Base-by-base conservation (phyloP, 2,329 filamentous ascomycete genomes). In the Colletotrichum truncatum region DNA sequence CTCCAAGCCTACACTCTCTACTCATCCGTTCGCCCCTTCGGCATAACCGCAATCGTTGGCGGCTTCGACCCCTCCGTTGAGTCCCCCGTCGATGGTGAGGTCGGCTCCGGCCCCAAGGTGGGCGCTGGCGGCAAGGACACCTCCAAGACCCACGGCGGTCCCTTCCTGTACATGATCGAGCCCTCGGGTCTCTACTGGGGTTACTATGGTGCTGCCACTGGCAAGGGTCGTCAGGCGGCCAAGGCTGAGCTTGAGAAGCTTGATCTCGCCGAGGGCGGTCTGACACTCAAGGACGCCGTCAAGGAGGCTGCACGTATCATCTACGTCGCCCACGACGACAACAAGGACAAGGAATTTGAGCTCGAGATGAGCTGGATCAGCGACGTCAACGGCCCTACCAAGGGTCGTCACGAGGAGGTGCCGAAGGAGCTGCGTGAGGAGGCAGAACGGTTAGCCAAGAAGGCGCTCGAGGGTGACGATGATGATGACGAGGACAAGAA, bases 321-420 rank as follows among this genome's bases (percentile, higher is more conserved):
- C 81, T 97, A 98, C 78, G 89, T 97, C 66, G 94, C 95, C 51
- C 96, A 99, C 77, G 96, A 98, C 79, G 96, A 99, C 80, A 98
- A 95, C 86, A 98, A 98, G 84, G 96, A 98, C 82, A 99, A 99
- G 86, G 96, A 98, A 70, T 99, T 98, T 75, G 96, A 99, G 88
- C 85, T 99, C 66, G 96, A 99, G 84, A 97, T 99, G 94, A 97
- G 93, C 65, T 99, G 96, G 96, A 93, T 98, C 78, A 98, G 94
- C 80, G 88, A 87, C 56, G 80, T 89, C 49, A 88, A 92, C 70
- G 95, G 94, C 5, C 94, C 94, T 34, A 98, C 94, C 68, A 95
- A 97, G 83, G 96, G 96, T 68, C 89, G 91, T 73, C 96, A 99
- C 77, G 87, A 95, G 80, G 93, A 97, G 80, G 96, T 99, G 64